Evolutionary conservation across 2,329 filamentous ascomycete genomes (phyloP).

Genomic region (Fusarium brachygibbosum): DNA sequence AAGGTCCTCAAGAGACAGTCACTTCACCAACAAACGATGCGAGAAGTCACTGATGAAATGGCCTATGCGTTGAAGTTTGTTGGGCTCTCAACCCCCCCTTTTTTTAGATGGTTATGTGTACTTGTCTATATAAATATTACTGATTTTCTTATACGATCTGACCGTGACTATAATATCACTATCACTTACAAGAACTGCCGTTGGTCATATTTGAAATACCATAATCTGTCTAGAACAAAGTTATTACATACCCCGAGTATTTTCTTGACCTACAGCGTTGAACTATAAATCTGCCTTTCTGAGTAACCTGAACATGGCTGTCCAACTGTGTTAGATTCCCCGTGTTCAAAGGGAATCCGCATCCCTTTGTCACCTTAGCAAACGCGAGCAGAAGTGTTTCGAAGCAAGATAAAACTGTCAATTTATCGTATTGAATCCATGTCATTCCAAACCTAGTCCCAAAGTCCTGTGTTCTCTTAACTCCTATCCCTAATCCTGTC

Average conservation of each 20-base stretch:
- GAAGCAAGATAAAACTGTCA: background rate
- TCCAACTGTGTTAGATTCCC: background rate
- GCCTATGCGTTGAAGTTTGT: background rate
- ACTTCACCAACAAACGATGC: constrained; percentile 16
- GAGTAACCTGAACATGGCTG: background rate
- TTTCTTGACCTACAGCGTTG: background rate
- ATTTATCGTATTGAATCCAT: background rate
- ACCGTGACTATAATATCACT: no score
- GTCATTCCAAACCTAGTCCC: background rate
- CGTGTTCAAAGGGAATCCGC: background rate
- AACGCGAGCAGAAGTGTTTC: background rate
- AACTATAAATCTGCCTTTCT: background rate
- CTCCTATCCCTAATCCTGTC: background rate
- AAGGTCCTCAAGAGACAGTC: constrained; percentile 33
- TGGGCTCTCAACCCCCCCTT: background rate
- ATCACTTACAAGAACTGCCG: background rate
- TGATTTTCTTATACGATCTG: background rate
- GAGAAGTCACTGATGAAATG: constrained; percentile 15
- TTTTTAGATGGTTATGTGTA: background rate
- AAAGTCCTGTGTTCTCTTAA: background rate
- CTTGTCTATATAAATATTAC: background rate
- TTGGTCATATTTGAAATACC: no score
- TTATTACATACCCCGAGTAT: background rate
- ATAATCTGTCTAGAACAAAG: background rate
- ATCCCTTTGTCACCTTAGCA: background rate